Conservation (phyloP, 2,329 filamentous ascomycete species). For the Aspergillus sp. region DNA sequence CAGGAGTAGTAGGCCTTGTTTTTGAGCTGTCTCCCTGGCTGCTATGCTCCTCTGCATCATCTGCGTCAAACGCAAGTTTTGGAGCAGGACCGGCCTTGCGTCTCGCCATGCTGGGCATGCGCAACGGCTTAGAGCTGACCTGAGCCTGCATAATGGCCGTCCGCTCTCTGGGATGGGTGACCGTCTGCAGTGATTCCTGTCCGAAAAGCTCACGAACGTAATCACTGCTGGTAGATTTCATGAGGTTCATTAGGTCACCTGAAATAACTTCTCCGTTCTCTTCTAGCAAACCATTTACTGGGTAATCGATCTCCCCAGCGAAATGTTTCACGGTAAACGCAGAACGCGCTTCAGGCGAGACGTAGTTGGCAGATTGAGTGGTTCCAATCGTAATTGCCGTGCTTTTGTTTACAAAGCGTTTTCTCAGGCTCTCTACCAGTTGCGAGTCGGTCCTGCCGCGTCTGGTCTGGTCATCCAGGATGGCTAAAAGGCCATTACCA, state of each 20-base stretch:
- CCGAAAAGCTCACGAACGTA: conserved; percentile 88
- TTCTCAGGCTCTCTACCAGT: conserved; percentile 79
- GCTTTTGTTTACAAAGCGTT: conserved; percentile 92
- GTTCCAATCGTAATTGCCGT: conserved; percentile 74
- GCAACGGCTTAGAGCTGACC: conserved; percentile 88
- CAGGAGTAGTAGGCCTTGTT: conserved; percentile 9
- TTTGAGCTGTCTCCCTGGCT: conserved; percentile 25
- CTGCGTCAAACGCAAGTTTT: conserved; percentile 30
- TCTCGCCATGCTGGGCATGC: conserved; percentile 85
- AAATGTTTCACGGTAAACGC: conserved; percentile 91
- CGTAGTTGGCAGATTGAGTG: conserved; percentile 75
- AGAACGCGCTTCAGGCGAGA: conserved; percentile 69
- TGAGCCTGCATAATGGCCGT: conserved; percentile 90
- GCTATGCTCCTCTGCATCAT: conserved; percentile 35
- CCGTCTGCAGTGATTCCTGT: conserved; percentile 87
- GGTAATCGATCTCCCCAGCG: conserved; percentile 92
- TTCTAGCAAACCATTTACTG: conserved; percentile 76
- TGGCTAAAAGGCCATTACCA: conserved; percentile 85
- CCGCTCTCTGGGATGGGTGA: conserved; percentile 86
- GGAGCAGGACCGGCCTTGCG: conserved; percentile 56
- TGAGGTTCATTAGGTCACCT: conserved; percentile 88
- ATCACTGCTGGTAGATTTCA: conserved; percentile 76
- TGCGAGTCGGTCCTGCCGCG: conserved; percentile 83
- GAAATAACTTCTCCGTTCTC: conserved; percentile 96
- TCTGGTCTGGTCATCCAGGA: conserved; percentile 89